phyloP scores from a whole-genome alignment of 805 yeast species.

The Nakazawaea pomicola region DNA sequence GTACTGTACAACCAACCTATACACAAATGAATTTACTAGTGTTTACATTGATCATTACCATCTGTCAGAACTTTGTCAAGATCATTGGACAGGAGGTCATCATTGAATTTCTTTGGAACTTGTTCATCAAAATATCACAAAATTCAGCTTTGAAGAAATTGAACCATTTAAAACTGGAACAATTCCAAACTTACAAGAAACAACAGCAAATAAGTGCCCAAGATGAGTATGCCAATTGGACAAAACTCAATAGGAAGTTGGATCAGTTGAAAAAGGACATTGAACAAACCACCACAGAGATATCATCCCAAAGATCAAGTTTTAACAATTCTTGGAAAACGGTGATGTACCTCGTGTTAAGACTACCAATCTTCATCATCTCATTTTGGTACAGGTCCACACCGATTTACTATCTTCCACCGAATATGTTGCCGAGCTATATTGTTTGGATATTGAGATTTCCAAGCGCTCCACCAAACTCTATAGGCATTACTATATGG shows the following conservation, averaged over 20 bases:
- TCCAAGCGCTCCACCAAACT: constrained; percentile 59
- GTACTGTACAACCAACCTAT: neutral
- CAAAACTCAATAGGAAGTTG: constrained; percentile 72
- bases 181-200: constrained; percentile 42
- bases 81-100: constrained; percentile 17
- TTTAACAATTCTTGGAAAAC: constrained; percentile 30
- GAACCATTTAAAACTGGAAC: constrained; percentile 34
- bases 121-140: constrained; percentile 32
- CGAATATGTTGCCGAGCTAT: constrained; percentile 47
- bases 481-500: constrained; percentile 58
- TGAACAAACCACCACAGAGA: constrained; percentile 32
- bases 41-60: constrained; percentile 1
- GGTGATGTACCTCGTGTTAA: constrained; percentile 33
- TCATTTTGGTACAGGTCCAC: constrained; percentile 49
- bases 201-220: constrained; percentile 72
- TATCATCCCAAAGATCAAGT: constrained; percentile 30
- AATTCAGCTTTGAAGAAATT: constrained; percentile 27
- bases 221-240: constrained; percentile 95
- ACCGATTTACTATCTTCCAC: constrained; percentile 56
- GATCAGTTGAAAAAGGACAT: constrained; percentile 55
- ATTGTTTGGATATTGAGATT: constrained; percentile 56
- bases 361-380: constrained; percentile 42
- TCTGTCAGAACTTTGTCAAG: constrained; percentile 6
- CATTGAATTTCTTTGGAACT: constrained; percentile 33
- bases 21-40: constrained; percentile 4